A percentile compares a stretch with the other conserved stretches of the same genome.
phyloP scores from a whole-genome alignment of 495 filamentous ascomycete species.

The Geopyxis carbonaria region DNA sequence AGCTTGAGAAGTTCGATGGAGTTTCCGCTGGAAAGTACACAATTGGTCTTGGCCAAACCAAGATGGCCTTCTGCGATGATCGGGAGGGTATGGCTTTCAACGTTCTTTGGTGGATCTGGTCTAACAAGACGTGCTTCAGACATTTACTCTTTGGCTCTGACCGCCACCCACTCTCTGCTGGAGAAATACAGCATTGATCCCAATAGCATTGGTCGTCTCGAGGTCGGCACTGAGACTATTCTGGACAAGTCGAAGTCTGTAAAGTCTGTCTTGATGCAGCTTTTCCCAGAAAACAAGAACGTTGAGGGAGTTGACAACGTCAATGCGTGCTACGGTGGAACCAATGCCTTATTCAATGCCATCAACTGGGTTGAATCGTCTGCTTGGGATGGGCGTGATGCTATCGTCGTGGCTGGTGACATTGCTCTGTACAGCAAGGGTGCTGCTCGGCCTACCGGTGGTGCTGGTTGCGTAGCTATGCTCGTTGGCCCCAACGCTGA shows the following conservation, averaged over 20 bases:
- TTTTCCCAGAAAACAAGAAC: constrained; percentile 81
- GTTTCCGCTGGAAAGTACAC: constrained; percentile 92
- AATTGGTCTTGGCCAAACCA: constrained; percentile 97
- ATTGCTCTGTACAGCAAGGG: constrained; percentile 98
- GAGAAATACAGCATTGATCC: constrained; percentile 88
- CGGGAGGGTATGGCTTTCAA: constrained; percentile 57
- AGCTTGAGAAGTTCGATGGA: constrained; percentile 97
- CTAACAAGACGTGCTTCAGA: constrained; percentile 36
- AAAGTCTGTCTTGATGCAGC: constrained; percentile 98
- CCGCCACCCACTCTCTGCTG: constrained; percentile 71
- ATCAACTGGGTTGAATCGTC: constrained; percentile 98
- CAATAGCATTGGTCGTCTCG: constrained; percentile 75
- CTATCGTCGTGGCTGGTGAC: constrained; percentile 84
- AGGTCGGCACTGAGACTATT: constrained; percentile 96
- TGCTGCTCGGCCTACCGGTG: constrained; percentile 83
- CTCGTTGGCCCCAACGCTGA: constrained; percentile 87
- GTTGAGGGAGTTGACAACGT: constrained; percentile 91
- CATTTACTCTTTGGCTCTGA: constrained; percentile 94
- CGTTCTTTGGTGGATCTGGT: not conserved
- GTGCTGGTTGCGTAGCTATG: constrained; percentile 87
- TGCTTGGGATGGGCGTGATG: constrained; percentile 89
- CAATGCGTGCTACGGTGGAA: constrained; percentile 97
- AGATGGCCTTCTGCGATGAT: constrained; percentile 99
- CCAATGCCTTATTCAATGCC: constrained; percentile 91
- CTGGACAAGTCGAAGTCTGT: constrained; percentile 99